These are phyloP conservation scores for Prunus salicina DNA, from an alignment of 306 rosid species.

Conservation along the genomic window DNA sequence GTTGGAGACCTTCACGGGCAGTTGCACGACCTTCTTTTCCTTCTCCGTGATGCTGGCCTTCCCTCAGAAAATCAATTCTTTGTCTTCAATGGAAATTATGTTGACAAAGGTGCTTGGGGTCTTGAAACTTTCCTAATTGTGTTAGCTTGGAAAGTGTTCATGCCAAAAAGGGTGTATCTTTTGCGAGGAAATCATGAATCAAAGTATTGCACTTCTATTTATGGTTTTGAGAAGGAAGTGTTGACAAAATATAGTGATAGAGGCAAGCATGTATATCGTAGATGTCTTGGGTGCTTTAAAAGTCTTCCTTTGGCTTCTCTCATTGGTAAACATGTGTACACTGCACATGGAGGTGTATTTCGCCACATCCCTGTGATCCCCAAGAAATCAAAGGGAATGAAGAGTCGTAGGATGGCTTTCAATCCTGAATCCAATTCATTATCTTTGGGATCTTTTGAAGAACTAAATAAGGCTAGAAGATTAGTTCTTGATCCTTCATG, in stretches of 20 bases:
- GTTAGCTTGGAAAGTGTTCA: conserved; percentile 74
- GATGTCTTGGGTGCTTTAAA: conserved; percentile 84
- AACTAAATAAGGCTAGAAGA: conserved; percentile 64
- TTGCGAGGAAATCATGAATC: conserved; percentile 90
- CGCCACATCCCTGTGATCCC: conserved; percentile 52
- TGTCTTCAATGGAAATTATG: conserved; percentile 82
- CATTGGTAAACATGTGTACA: conserved; percentile 65
- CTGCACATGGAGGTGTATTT: conserved; percentile 90
- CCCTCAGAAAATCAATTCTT: conserved; percentile 55
- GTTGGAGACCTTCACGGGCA: conserved; percentile 86
- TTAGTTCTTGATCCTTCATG: conserved; percentile 90
- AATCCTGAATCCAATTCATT: conserved; percentile 40
- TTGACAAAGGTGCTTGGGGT: conserved; percentile 92
- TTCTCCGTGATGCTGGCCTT: conserved; percentile 62
- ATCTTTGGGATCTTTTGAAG: conserved; percentile 70
- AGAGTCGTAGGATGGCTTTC: conserved; percentile 24
- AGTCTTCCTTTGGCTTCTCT: conserved; percentile 82
- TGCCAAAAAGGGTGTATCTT: conserved; percentile 60
- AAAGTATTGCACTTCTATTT: conserved; percentile 78
- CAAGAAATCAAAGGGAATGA: conserved; percentile 73
- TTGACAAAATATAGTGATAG: conserved; percentile 61
- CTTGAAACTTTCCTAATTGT: conserved; percentile 67
- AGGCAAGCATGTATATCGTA: conserved; percentile 72
- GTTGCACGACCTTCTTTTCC: conserved; percentile 67
- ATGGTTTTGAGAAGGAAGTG: conserved; percentile 85